Percentiles rank a stretch among this genome's conserved stretches.
Conservation (phyloP, 768 basidiomycete genomes). For the Fistulinella prunicolor region DNA sequence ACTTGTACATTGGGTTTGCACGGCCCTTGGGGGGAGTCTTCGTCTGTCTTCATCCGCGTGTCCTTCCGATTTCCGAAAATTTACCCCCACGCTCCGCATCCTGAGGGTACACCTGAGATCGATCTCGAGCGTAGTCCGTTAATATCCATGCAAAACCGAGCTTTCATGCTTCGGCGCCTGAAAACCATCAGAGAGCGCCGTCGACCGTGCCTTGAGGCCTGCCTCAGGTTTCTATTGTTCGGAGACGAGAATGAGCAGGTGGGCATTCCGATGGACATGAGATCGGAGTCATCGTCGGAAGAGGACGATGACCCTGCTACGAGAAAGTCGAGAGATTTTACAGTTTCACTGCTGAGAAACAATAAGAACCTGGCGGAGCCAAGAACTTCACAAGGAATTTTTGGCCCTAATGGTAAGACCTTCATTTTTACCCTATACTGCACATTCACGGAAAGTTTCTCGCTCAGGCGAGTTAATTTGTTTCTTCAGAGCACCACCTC, state of each 20-base stretch:
- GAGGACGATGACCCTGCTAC: conserved; percentile 51
- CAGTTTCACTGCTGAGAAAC: conserved; percentile 53
- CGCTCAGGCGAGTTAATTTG: conserved; percentile 75
- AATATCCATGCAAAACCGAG: conserved; percentile 73
- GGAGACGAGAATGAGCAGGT: conserved; percentile 55
- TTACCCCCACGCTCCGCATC: conserved; percentile 65
- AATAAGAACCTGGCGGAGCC: conserved; percentile 83
- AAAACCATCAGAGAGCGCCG: conserved; percentile 65
- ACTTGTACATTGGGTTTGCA: conserved; percentile 84
- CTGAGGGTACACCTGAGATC: conserved; percentile 66
- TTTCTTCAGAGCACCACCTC: conserved; percentile 77
- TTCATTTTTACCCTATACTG: background rate
- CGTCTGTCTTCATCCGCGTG: conserved; percentile 81
- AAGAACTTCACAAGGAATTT: conserved; percentile 81
- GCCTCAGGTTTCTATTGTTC: conserved; percentile 78
- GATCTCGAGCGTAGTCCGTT: conserved; percentile 83
- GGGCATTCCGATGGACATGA: conserved; percentile 37
- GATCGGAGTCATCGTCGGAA: conserved; percentile 66
- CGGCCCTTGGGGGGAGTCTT: conserved; percentile 88
- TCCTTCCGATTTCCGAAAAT: conserved; percentile 85
- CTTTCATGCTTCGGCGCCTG: conserved; percentile 75
- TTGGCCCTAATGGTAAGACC: conserved; percentile 78
- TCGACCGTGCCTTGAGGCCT: conserved; percentile 83
- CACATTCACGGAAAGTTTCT: conserved; percentile 1
- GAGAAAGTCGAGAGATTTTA: conserved; percentile 47